Evolutionary conservation across 208 protist genomes (phyloP).

Genomic region (Tetramitus jugosus): DNA sequence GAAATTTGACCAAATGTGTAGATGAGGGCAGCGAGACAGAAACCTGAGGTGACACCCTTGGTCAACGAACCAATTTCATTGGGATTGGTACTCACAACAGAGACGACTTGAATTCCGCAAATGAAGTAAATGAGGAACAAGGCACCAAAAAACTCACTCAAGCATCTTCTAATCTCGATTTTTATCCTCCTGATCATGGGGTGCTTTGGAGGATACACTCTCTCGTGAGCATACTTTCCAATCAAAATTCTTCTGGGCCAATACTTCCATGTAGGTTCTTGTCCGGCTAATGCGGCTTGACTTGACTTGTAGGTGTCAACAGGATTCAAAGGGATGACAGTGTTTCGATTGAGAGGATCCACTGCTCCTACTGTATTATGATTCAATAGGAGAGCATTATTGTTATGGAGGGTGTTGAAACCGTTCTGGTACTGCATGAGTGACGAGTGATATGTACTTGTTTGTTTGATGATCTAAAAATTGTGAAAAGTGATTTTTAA

Average conservation of each 20-base stretch:
- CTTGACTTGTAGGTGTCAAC: too few relatives aligned
- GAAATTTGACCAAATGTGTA: not conserved
- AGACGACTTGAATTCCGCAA: not conserved
- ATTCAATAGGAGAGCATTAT: too few relatives aligned
- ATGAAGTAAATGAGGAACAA: not conserved
- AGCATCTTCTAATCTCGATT: not conserved
- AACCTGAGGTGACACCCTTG: not conserved
- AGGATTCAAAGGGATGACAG: too few relatives aligned
- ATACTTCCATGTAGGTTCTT: too few relatives aligned
- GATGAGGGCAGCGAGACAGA: not conserved
- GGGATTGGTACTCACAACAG: not conserved
- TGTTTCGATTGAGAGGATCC: too few relatives aligned
- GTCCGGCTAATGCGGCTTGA: too few relatives aligned
- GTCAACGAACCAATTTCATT: not conserved
- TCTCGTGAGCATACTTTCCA: not conserved
- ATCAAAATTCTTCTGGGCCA: not conserved
- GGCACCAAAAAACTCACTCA: not conserved
- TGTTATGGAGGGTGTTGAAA: too few relatives aligned
- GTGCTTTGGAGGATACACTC: not conserved
- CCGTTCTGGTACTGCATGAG: too few relatives aligned
- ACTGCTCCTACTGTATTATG: too few relatives aligned
- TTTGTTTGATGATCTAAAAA: too few relatives aligned
- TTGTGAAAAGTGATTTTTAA: too few relatives aligned
- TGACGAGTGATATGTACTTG: too few relatives aligned
- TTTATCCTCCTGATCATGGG: not conserved